Evolutionary conservation across 1,139 yeast species (phyloP), one percentile per base, ranked within the genome.

Genomic region (Saccharomyces pastorianus): DNA sequence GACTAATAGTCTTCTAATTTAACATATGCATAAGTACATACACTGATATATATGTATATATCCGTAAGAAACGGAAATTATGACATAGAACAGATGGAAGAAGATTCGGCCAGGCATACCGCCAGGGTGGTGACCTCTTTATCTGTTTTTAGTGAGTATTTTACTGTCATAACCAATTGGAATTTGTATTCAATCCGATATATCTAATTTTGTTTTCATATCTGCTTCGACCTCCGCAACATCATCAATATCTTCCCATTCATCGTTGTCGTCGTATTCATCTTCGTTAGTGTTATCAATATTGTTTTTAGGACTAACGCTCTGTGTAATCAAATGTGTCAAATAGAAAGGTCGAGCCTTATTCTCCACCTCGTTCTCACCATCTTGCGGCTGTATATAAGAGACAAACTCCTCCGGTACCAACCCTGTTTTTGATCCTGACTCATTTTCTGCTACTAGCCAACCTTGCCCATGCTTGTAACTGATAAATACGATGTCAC

Each of bases 381-480:
- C 59, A 9, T 68, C 48, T 14, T 31, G 48, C 3, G 38, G 14
- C 13, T 62, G 62, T 13, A 76, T 62, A 53, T 85, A 74, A 59
- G 85, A 86, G 48, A 93, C 96, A 64, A 90, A 93, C 64, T 88
- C 96, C 65, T 91, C 96, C 1, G 99, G 99, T 6, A 93, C 96
- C 52, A 93, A 79, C 1, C 99, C 99, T 29, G 95, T 88, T 61
- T 61, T 61, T 2, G 68, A 64, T 38, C 65, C 60, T 26, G 56
- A 60, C 25, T 60, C 55, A 55, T 66, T 65, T 54, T 69, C 71
- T 0, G 98, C 98, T 51, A 93, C 98, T 4, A 95, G 77, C 99
- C 99, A 93, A 6, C 99, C 99, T 68, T 93, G 97, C 23, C 98
- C 98, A 68, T 93, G 96, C 58, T 96, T 80, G 69, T 91, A 91